Evolutionary conservation across 768 basidiomycete genomes (phyloP).

Genomic region (Termitomyces sp.): DNA sequence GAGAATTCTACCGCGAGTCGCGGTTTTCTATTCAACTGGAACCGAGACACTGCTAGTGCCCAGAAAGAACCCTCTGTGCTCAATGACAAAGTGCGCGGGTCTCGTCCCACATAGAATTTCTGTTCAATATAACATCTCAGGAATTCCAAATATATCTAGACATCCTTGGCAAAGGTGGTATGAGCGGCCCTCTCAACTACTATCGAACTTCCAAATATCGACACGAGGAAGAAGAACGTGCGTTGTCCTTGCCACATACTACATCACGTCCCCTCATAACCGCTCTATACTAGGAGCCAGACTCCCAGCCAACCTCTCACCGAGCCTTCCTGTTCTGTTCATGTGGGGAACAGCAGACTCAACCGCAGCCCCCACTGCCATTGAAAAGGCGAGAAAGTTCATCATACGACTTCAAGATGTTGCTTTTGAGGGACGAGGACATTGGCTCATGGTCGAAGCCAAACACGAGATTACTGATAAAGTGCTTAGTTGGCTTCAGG

Average conservation of each 20-base stretch:
- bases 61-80: constrained; percentile 17
- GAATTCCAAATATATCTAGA: constrained; percentile 50
- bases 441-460: constrained; percentile 68
- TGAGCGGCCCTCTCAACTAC: constrained; percentile 74
- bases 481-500: constrained; percentile 41
- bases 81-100: constrained; percentile 18
- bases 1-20: constrained; percentile 14
- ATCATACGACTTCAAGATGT: constrained; percentile 45
- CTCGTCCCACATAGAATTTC: neutral
- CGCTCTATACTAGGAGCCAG: constrained; percentile 27
- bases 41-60: constrained; percentile 11
- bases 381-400: constrained; percentile 42
- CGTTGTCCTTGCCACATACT: neutral
- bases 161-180: constrained; percentile 37
- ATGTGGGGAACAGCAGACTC: constrained; percentile 54
- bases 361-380: constrained; percentile 34
- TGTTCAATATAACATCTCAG: constrained; percentile 23
- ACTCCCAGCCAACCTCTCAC: constrained; percentile 35
- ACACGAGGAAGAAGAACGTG: constrained; percentile 61
- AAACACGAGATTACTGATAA: constrained; percentile 46
- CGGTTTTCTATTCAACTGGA: constrained; percentile 22
- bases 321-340: constrained; percentile 53
- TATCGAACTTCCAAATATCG: constrained; percentile 58
- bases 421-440: constrained; percentile 49
- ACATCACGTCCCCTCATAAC: neutral